Evolutionary conservation across 2,329 filamentous ascomycete genomes (phyloP).

Genomic region (Trichoderma atroviride): DNA sequence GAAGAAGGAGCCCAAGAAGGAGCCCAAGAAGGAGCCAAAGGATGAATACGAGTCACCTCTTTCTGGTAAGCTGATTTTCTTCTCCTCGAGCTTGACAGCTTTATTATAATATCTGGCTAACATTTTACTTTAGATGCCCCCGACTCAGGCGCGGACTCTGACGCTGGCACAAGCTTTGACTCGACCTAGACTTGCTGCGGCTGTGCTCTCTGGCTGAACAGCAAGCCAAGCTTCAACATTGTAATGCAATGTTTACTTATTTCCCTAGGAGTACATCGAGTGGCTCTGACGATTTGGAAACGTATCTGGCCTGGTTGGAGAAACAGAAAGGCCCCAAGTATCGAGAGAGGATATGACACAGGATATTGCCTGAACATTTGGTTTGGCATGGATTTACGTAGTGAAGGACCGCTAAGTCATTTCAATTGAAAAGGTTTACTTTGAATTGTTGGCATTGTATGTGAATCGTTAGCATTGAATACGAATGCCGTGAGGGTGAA

Average conservation of each 20-base stretch:
- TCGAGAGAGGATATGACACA: not conserved
- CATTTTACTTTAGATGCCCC: not conserved
- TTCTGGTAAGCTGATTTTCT: constrained; percentile 32
- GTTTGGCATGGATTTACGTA: not conserved
- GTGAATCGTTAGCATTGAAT: too few relatives aligned
- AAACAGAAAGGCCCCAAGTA: not conserved
- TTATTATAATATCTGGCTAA: not conserved
- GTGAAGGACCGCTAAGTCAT: not conserved
- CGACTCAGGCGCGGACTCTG: constrained; percentile 12
- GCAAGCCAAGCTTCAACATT: not conserved
- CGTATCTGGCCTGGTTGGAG: not conserved
- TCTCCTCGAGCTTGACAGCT: too few relatives aligned
- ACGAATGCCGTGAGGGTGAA: not conserved
- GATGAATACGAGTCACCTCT: constrained; percentile 34
- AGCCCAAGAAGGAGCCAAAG: constrained; percentile 30
- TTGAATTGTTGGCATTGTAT: too few relatives aligned
- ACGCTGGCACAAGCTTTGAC: constrained; percentile 20
- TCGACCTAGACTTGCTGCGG: not conserved
- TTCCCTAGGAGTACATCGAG: not conserved
- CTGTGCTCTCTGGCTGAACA: not conserved
- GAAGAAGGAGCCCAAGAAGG: constrained; percentile 30
- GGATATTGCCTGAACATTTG: constrained; percentile 4
- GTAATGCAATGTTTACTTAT: not conserved
- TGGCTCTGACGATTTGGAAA: constrained; percentile 6
- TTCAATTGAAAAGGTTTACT: not conserved